These are phyloP conservation scores for Lasiodiplodia gonubiensis DNA, from an alignment of 2,329 filamentous ascomycete species.

Conservation along the genomic window DNA sequence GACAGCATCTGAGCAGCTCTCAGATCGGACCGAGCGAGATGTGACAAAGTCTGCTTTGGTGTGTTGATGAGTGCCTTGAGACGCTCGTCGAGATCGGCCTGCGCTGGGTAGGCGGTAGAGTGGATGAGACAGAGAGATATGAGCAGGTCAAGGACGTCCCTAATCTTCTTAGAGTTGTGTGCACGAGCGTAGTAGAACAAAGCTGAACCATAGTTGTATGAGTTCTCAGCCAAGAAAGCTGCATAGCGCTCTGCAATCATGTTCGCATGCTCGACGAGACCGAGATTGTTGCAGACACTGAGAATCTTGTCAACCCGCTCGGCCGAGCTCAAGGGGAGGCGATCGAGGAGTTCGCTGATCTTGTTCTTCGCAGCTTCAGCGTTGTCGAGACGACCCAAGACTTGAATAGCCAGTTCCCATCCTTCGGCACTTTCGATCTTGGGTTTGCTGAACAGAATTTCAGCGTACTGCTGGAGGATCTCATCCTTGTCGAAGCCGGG, in stretches of 20 bases:
- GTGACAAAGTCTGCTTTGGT: constrained; percentile 72
- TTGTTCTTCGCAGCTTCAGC: constrained; percentile 71
- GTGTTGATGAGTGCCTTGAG: constrained; percentile 73
- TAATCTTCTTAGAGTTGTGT: constrained; percentile 77
- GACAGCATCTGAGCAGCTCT: constrained; percentile 84
- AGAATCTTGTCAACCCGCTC: constrained; percentile 82
- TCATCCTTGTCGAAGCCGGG: constrained; percentile 76
- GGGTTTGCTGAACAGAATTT: constrained; percentile 59
- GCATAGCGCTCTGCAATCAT: constrained; percentile 87
- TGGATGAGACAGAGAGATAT: constrained; percentile 87
- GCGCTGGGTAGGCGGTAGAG: constrained; percentile 77
- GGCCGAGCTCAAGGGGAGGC: constrained; percentile 73
- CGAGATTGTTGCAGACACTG: constrained; percentile 75
- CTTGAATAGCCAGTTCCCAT: constrained; percentile 87
- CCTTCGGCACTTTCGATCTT: constrained; percentile 32
- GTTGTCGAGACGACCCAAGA: constrained; percentile 82
- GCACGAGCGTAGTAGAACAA: constrained; percentile 91
- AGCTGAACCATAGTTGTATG: constrained; percentile 81
- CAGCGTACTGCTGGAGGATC: constrained; percentile 77
- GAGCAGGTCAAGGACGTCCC: constrained; percentile 82
- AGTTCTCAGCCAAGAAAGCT: constrained; percentile 73
- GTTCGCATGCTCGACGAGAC: constrained; percentile 78
- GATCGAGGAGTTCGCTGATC: constrained; percentile 74
- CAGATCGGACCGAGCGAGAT: constrained; percentile 74
- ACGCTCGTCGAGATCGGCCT: constrained; percentile 73